These are phyloP conservation scores for Brassica juncea DNA, from an alignment of 345 rosid genomes.

Conservation along the genomic window DNA sequence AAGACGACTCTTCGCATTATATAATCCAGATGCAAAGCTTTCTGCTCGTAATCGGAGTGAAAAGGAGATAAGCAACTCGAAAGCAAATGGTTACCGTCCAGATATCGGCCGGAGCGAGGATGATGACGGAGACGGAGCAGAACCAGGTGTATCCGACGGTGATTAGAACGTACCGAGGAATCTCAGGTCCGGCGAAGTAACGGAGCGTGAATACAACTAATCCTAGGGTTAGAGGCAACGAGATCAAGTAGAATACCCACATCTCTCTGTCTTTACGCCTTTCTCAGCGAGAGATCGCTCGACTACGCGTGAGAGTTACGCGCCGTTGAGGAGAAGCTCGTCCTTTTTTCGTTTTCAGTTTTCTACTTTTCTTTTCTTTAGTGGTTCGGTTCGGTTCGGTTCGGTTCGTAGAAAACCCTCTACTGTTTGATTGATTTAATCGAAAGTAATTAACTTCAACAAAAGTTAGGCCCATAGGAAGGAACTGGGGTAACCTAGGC, in stretches of 20 bases:
- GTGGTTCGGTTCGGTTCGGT: constrained; percentile 9
- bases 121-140: constrained; percentile 93
- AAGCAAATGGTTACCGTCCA: constrained; percentile 59
- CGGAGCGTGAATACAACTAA: constrained; percentile 40
- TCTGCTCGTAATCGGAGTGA: neutral
- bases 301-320: constrained; percentile 28
- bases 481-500: neutral
- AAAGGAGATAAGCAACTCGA: neutral
- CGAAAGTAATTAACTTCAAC: neutral
- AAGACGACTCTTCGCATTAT: neutral
- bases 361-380: no score
- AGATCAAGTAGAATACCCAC: no score
- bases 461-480: neutral
- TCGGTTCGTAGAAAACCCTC: constrained; percentile 14
- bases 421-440: neutral
- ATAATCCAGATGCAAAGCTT: neutral
- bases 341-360: neutral
- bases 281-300: no score
- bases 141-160: constrained; percentile 99
- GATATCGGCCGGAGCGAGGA: constrained; percentile 97
- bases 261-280: no score
- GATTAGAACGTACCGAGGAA: constrained; percentile 85
- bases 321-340: constrained; percentile 26
- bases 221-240: no score
- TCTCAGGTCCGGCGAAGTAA: constrained; percentile 94